Base-by-base conservation (phyloP, 2,329 filamentous ascomycete species). In the Botrytis byssoidea region DNA sequence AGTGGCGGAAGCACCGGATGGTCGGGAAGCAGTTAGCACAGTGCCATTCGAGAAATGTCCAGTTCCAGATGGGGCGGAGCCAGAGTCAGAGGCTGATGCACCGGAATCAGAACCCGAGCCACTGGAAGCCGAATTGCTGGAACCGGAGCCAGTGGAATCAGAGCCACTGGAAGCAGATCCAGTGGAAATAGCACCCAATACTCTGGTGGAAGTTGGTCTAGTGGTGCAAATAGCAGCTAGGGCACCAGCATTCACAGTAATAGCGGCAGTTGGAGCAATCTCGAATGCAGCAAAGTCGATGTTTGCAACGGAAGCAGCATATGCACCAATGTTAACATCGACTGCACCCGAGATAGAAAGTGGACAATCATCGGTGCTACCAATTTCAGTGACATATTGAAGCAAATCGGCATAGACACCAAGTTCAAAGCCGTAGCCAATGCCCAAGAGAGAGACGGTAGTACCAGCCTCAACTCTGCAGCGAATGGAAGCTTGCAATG, bases 321-420 rank as follows among this genome's bases (percentile, higher is more conserved):
- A 77, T 29, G 77, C 76, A 63, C 76, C 78, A 66, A 78, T 73
- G 65, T 75, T 76, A 25, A 77, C 72, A 74, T 77, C 74, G 18
- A 77, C 42, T 12, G 48, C n/a, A 40, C 75, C 74, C 10, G 73
- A 71, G 57, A 76, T 74, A n/a, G 44, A 72, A 18, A 78, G 69
- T 18, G 72, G 63, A 29, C 76, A 79, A 35, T 20, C 10, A 18
- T 37, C 42, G 12, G 74, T 76, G 66, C 67, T 70, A 22, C 69
- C 59, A 25, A 78, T 66, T 14, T 70, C 74, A 12, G 77, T 73
- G 22, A 70, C 51, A 44, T 78, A 79, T 70, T 78, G 75, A 59
- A 78, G 75, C 20, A 78, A 55, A 59, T 78, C 75, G n/a, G 74
- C 75, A 55, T 71, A 75, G 18, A 77, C 74, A 63, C 74, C 77